Evolutionary conservation across 306 rosid genomes (phyloP), one percentile per base, ranked within the genome.

Genomic region (Macrotyloma uniflorum): DNA sequence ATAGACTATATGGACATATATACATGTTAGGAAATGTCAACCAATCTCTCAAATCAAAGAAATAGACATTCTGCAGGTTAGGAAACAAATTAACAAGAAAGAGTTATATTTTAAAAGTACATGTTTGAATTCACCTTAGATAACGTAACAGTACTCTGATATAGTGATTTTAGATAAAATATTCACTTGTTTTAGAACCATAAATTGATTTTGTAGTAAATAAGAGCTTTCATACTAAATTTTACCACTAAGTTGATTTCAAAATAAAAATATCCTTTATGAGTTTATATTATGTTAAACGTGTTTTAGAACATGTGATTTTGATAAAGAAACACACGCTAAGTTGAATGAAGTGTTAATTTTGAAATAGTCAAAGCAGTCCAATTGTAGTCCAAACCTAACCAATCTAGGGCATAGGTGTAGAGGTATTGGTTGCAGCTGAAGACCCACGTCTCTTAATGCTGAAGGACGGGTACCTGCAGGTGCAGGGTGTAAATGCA

Each of bases 401-500:
- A 9, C 0, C 19, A 19, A 67, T 10, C 9, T 43, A 55, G 67
- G 8, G 57, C 70, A 54, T 46, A 80, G 85, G 70, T 46, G 57
- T 73, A 59, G 61, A 46, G 70, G 62, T 58, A 23, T 20, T 42
- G 72, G 72, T 67, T 43, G 73, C 19, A 67, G 73, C 12, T 43
- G 73, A 67, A 81, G 74, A 61, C 72, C 74, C 81, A 62, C 59
- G n/a, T 69, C 70, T 64, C 66, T 80, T 83, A 80, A 63, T 80
- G 83, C 38, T 75, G 70, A 68, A 33, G 85, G 76, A 80, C 66
- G 63, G 59, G 12, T 68, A 69, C 75, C 70, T 82, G 80, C 77
- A 79, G 70, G 16, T 38, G 79, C 83, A 74, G 50, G 80, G 63
- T 72, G 57, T 84, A 74, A 86, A 83, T 86, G 85, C 85, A 53